Evolutionary conservation across 495 filamentous ascomycete species (phyloP).

Genomic region (Talaromyces nanjingensis): DNA sequence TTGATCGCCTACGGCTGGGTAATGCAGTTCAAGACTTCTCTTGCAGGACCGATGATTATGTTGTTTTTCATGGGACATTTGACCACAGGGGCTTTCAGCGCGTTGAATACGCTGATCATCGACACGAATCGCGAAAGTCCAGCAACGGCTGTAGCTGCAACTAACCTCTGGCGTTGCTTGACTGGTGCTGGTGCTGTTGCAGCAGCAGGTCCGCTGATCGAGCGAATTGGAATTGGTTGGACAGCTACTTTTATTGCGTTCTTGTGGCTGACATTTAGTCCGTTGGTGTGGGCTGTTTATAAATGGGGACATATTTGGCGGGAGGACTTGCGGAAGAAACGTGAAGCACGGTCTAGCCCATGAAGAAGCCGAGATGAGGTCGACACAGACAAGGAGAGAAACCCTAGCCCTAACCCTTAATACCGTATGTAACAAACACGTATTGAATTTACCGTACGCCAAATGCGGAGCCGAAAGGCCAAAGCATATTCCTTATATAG

Average conservation of each 20-base stretch:
- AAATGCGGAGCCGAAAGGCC: background rate
- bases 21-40: constrained; percentile 34
- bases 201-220: constrained; percentile 51
- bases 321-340: background rate
- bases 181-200: constrained; percentile 58
- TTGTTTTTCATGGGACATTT: constrained; percentile 49
- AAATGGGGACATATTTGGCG: constrained; percentile 7
- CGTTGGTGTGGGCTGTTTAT: constrained; percentile 13
- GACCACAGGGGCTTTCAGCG: constrained; percentile 48
- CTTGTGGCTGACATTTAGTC: constrained; percentile 15
- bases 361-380: background rate
- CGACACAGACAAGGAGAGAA: background rate
- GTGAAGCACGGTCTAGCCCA: background rate
- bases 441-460: background rate
- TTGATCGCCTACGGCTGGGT: constrained; percentile 52
- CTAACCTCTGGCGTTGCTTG: constrained; percentile 61
- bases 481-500: background rate
- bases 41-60: constrained; percentile 47
- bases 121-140: constrained; percentile 49
- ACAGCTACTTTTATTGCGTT: constrained; percentile 31
- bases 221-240: constrained; percentile 48
- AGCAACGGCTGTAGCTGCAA: constrained; percentile 59
- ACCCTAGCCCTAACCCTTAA: background rate
- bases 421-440: background rate
- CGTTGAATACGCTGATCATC: constrained; percentile 35